Percentiles rank a stretch among this genome's conserved stretches.
Conservation (phyloP, 805 yeast genomes). For the Metschnikowia rubicola region DNA sequence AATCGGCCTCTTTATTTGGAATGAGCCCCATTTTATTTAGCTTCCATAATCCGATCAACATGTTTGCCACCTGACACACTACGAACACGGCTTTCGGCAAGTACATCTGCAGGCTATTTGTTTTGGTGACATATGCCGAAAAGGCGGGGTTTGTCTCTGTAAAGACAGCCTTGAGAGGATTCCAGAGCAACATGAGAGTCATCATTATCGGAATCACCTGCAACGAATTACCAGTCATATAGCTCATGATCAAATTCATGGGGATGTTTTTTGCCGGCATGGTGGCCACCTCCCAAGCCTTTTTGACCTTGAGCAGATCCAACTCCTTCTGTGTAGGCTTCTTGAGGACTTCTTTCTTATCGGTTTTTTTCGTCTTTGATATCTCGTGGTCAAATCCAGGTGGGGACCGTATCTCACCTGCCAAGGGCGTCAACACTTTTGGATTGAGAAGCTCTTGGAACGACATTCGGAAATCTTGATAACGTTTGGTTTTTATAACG, state of each 20-base stretch:
- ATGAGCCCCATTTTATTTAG: slow-evolving; percentile 83
- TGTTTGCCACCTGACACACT: slow-evolving; percentile 47
- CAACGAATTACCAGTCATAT: slow-evolving; percentile 86
- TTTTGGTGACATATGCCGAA: slow-evolving; percentile 39
- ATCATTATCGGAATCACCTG: slow-evolving; percentile 90
- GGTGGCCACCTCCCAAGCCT: slow-evolving; percentile 83
- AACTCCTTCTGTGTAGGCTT: slow-evolving; percentile 22
- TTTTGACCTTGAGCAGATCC: slow-evolving; percentile 47
- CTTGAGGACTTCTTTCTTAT: slow-evolving; percentile 2
- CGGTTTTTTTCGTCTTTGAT: slow-evolving; percentile 1
- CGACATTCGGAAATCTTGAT: slow-evolving; percentile 1
- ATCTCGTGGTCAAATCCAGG: slow-evolving; percentile 16
- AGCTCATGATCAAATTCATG: slow-evolving; percentile 85
- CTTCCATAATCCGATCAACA: slow-evolving; percentile 82
- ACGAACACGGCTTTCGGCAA: slow-evolving; percentile 48
- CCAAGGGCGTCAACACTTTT: slow-evolving; percentile 5
- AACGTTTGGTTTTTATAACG: no score
- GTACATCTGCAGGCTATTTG: slow-evolving; percentile 28
- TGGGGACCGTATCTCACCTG: slow-evolving; percentile 14
- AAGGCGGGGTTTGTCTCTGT: slow-evolving; percentile 55
- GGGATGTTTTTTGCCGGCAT: slow-evolving; percentile 84
- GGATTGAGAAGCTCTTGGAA: slow-evolving; percentile 14
- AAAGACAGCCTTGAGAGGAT: slow-evolving; percentile 71
- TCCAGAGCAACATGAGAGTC: slow-evolving; percentile 78
- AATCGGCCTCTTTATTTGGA: slow-evolving; percentile 84